These are phyloP conservation scores for Aureoboletus auriporus DNA, from an alignment of 768 basidiomycete genomes.

Conservation along the genomic window DNA sequence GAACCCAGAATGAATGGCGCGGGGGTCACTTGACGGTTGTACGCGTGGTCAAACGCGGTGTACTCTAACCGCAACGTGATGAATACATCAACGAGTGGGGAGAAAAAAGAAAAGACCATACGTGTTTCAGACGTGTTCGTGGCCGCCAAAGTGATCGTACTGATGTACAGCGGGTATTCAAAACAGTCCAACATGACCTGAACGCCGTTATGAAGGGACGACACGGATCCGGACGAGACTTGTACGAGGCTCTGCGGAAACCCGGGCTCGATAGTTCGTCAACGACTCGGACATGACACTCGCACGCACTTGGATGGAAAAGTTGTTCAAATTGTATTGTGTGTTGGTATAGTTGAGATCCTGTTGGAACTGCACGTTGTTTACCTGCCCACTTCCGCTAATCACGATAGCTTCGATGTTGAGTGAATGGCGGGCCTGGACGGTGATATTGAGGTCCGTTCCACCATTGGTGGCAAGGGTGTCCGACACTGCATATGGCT, in stretches of 20 bases:
- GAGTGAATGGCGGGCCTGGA: constrained; percentile 54
- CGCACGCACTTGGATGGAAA: constrained; percentile 34
- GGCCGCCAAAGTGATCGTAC: constrained; percentile 30
- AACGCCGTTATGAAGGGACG: constrained; percentile 47
- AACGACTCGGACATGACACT: not conserved
- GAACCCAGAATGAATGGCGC: constrained; percentile 56
- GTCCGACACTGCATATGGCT: constrained; percentile 51
- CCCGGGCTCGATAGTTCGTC: not conserved
- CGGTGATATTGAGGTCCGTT: constrained; percentile 56
- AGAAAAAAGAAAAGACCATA: constrained; percentile 3
- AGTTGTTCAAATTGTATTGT: constrained; percentile 55
- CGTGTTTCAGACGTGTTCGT: constrained; percentile 25
- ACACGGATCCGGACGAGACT: constrained; percentile 42
- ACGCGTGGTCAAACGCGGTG: constrained; percentile 63
- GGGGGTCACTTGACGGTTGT: constrained; percentile 54
- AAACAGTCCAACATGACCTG: constrained; percentile 46
- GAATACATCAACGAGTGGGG: not conserved
- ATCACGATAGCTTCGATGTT: constrained; percentile 59
- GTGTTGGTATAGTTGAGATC: constrained; percentile 55
- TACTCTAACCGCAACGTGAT: constrained; percentile 35
- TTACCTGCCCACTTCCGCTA: constrained; percentile 56
- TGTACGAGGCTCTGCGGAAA: constrained; percentile 46
- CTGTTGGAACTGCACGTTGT: constrained; percentile 59
- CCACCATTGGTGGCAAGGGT: constrained; percentile 41
- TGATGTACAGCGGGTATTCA: constrained; percentile 48